Base-by-base conservation (phyloP, 1,284 basidiomycete species). In the Takashimella tepidaria region DNA sequence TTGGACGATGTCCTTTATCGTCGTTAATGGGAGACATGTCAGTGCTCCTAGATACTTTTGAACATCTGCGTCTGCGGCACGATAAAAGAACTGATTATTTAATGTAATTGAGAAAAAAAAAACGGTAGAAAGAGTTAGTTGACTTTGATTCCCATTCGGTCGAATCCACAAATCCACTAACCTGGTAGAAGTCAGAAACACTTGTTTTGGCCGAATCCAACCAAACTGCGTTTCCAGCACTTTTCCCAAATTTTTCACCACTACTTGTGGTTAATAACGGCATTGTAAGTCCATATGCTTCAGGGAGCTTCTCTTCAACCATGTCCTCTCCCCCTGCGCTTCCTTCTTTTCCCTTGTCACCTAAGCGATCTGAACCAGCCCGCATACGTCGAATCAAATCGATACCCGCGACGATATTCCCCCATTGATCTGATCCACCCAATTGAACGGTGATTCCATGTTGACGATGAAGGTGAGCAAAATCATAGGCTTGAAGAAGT, bases 211-310 rank as follows among this genome's bases (percentile, higher is more conserved):
- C 64, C 23, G 81, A 76, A 65, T 95, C 85, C 37, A 97, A 77
- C 88, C 95, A 98, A 0, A 99, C 78, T 0, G 96, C 95, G 68
- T 98, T 98, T 1, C 95, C 95, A 0, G 91, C 88, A 59, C 87
- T 90, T 80, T 99, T 99, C 12, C 96, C 96, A 72, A 98, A 96
- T 78, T 98, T 99, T 64, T 91, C 88, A 1, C 96, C 96, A 0
- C 81, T 81, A 0, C 87, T 79, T 0, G 90, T 96, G 1, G 91
- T 95, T 24, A 98, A 80, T n/a, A 99, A 79, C 5, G 93, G 95
- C 4, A 93, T 89, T 0, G 95, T 98, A 44, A 99, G 74, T 0
- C 92, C 95, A 71, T 83, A 98, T 0, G 84, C 88, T 45, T 79
- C 77, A 42, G 80, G 79, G 5, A 57, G 53, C 5, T 57, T 44